Conservation (phyloP, 2,329 filamentous ascomycete genomes). For the Fusarium pseudograminearum region DNA sequence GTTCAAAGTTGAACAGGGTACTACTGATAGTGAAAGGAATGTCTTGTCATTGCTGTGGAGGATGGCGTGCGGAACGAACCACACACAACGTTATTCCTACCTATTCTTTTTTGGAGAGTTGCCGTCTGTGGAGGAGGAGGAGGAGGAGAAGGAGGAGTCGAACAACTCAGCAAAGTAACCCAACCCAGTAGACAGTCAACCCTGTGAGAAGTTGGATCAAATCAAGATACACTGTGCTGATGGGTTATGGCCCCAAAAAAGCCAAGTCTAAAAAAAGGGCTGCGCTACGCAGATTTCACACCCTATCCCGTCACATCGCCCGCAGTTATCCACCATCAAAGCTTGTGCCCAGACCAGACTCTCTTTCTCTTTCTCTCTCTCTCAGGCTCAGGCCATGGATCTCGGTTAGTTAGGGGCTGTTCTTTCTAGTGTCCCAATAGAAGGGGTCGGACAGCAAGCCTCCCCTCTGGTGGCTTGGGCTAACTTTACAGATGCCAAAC, state of each 20-base stretch:
- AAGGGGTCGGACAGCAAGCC: conserved; percentile 9
- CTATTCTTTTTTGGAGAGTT: conserved; percentile 5
- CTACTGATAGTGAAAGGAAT: conserved; percentile 15
- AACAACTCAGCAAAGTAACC: conserved; percentile 39
- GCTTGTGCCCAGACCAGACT: conserved; percentile 35
- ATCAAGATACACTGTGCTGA: conserved; percentile 17
- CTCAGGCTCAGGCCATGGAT: conserved; percentile 15
- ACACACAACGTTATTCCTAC: conserved; percentile 27
- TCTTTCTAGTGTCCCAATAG: conserved; percentile 25
- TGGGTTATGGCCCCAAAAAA: neutral
- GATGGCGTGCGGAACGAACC: conserved; percentile 39
- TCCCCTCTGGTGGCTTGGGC: conserved; percentile 13
- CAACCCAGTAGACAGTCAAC: conserved; percentile 27
- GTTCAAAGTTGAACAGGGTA: neutral
- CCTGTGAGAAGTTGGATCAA: conserved; percentile 31
- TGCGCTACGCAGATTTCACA: conserved; percentile 24
- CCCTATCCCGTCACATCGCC: conserved; percentile 35
- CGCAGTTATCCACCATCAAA: conserved; percentile 35
- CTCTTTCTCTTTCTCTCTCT: neutral
- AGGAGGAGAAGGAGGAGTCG: conserved; percentile 4
- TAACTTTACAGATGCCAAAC: conserved; percentile 25
- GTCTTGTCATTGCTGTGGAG: conserved; percentile 32
- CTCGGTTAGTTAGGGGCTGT: neutral
- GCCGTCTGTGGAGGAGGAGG: conserved; percentile 4
- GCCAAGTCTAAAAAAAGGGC: conserved; percentile 39